Percentiles rank a stretch among this genome's conserved stretches.
These are phyloP conservation scores for Botrytis medusae DNA, from an alignment of 2,329 filamentous ascomycete genomes.

Conservation along the genomic window DNA sequence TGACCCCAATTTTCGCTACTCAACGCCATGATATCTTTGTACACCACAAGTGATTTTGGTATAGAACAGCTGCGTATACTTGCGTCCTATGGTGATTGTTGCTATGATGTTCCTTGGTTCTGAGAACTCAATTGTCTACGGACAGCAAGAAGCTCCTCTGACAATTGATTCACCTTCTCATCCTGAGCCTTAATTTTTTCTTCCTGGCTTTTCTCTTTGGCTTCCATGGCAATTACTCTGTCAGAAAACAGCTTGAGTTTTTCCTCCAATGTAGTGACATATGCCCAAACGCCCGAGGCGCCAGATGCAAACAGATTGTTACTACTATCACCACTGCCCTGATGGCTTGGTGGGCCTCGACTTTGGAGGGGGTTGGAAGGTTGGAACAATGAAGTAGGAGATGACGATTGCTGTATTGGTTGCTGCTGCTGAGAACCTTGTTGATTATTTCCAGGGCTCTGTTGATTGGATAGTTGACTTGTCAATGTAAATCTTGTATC, in stretches of 20 bases:
- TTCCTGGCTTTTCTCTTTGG: constrained; percentile 34
- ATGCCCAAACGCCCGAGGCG: constrained; percentile 67
- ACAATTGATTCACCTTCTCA: constrained; percentile 36
- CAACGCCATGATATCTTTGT: constrained; percentile 33
- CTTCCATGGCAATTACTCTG: constrained; percentile 45
- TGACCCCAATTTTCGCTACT: constrained; percentile 30
- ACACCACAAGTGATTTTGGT: constrained; percentile 29
- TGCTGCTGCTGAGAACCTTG: constrained; percentile 30
- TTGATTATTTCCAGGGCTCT: constrained; percentile 27
- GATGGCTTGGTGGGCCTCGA: constrained; percentile 28
- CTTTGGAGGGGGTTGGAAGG: constrained; percentile 48
- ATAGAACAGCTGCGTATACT: constrained; percentile 35
- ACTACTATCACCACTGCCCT: constrained; percentile 53
- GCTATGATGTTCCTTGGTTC: constrained; percentile 32
- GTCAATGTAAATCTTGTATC: constrained; percentile 39
- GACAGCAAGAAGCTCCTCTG: constrained; percentile 35
- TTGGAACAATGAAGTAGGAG: constrained; percentile 39
- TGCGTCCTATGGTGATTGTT: constrained; percentile 31
- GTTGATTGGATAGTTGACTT: constrained; percentile 35
- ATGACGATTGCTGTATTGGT: constrained; percentile 27
- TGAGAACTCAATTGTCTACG: constrained; percentile 34
- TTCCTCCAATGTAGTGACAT: constrained; percentile 69
- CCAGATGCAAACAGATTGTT: constrained; percentile 65
- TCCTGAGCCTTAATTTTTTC: constrained; percentile 29
- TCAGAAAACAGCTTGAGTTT: constrained; percentile 50